phyloP scores from a whole-genome alignment of 345 rosid genomes.

The Camelina neglecta region DNA sequence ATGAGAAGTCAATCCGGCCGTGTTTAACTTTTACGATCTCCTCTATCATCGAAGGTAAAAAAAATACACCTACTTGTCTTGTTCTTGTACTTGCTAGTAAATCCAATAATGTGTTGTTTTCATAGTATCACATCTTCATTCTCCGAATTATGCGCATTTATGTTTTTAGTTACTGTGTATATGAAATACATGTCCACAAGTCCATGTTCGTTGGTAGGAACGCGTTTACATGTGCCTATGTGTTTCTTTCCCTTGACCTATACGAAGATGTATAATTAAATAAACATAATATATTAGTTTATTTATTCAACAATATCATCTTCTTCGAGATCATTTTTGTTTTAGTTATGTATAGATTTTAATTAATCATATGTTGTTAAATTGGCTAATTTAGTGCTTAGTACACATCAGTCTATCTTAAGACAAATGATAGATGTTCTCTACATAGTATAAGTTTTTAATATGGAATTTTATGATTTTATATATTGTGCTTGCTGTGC shows the following conservation, averaged over 20 bases:
- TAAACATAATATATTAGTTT: background rate
- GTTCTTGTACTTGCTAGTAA: too few species aligned
- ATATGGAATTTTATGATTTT: conserved; percentile 6
- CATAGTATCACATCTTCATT: conserved; percentile 1
- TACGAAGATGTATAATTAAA: background rate
- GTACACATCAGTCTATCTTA: background rate
- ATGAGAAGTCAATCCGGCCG: background rate
- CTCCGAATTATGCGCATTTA: background rate
- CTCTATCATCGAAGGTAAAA: conserved; percentile 28
- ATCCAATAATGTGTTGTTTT: conserved; percentile 7
- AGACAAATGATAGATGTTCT: background rate
- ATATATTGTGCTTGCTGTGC: background rate
- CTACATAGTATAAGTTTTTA: background rate
- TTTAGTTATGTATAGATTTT: too few species aligned
- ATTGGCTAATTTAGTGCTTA: background rate
- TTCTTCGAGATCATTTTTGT: too few species aligned
- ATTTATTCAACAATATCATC: background rate
- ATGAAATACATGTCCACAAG: conserved; percentile 37
- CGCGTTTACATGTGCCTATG: conserved; percentile 40
- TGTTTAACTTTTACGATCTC: conserved; percentile 3
- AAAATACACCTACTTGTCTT: background rate
- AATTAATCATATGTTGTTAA: background rate
- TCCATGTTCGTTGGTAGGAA: conserved; percentile 40
- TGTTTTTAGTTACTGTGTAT: background rate
- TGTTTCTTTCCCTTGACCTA: conserved; percentile 32